Percentiles rank a stretch among this genome's conserved stretches.
These are phyloP conservation scores for Arthromyces matolae DNA, from an alignment of 768 basidiomycete species.

Conservation along the genomic window DNA sequence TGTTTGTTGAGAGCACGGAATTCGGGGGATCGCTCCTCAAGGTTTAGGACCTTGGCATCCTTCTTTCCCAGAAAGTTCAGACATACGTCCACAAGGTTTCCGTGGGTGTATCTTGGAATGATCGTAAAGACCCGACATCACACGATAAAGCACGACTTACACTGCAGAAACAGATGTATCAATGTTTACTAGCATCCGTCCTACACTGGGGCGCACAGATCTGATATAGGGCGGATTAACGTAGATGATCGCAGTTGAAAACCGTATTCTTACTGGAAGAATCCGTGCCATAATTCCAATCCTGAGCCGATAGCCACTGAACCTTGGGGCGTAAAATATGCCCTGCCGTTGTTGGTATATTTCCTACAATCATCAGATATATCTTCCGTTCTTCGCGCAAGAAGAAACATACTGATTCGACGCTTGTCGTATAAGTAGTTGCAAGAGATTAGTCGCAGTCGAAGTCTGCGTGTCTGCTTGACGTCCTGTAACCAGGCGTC, in stretches of 20 bases:
- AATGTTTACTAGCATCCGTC: slow-evolving; percentile 40
- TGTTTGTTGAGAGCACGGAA: slow-evolving; percentile 35
- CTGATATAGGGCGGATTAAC: neutral
- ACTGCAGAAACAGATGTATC: slow-evolving; percentile 45
- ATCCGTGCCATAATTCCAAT: slow-evolving; percentile 46
- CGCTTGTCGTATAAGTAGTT: slow-evolving; percentile 46
- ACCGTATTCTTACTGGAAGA: slow-evolving; percentile 39
- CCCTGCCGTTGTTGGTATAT: slow-evolving; percentile 41
- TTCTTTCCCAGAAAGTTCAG: slow-evolving; percentile 23
- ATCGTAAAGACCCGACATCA: neutral
- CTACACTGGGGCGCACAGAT: slow-evolving; percentile 42
- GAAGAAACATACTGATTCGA: slow-evolving; percentile 37
- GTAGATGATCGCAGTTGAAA: neutral
- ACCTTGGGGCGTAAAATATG: slow-evolving; percentile 39
- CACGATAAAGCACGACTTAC: slow-evolving; percentile 24
- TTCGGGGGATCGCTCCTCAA: slow-evolving; percentile 17
- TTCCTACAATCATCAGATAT: slow-evolving; percentile 23
- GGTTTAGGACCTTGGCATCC: slow-evolving; percentile 27
- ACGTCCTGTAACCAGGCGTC: slow-evolving; percentile 17
- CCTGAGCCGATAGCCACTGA: slow-evolving; percentile 18
- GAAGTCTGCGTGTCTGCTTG: slow-evolving; percentile 22
- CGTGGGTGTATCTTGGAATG: slow-evolving; percentile 26
- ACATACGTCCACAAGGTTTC: slow-evolving; percentile 29
- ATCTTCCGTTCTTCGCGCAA: neutral
- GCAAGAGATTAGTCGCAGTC: slow-evolving; percentile 43